Base-by-base conservation (phyloP, 345 rosid species). In the Rubroshorea leprosula region DNA sequence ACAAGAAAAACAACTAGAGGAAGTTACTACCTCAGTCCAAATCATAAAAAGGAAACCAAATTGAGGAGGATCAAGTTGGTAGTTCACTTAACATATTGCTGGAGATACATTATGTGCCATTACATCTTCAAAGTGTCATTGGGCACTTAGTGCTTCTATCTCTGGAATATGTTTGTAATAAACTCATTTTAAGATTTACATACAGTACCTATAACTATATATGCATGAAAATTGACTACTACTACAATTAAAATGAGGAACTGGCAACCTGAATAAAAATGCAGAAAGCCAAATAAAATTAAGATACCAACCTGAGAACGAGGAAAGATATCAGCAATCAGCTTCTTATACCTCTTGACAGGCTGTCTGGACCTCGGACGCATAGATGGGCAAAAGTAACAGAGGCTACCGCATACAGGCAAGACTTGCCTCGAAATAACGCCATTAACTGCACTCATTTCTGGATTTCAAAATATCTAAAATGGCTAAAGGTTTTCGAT, bases 291-390 rank as follows among this genome's bases (percentile, higher is more conserved):
- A 31, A 12, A 62, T 29, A 3, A 29, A n/a, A 9, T 29, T 29
- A 43, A 60, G 60, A 2, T 0, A 56, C 74, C 27, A 73, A 94
- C 99, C 97, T 79, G 92, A 65, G 73, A 69, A 58, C 76, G 80
- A 29, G 97, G 99, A 68, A 94, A 94, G 55, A 90, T 86, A 51
- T 85, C 83, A 0, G 96, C 68, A 60, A 94, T 80, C 68, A 94
- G 92, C 82, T 94, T 87, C 96, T 90, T 90, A 74, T 90, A 94
- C 75, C 99, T 78, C 90, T 84, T 94, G 58, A 94, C 87, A 44
- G 95, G 97, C 74, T 94, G 99, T 64, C 96, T 82, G 56, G 99
- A 94, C 80, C 99, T 79, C 16, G 99, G 78, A 64, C 97, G 77
- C 71, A 94, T 35, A 13, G 79, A 84, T 23, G 99, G 97, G 72